These are phyloP conservation scores for Starmera pachycereana DNA, from an alignment of 805 yeast species.

Conservation along the genomic window DNA sequence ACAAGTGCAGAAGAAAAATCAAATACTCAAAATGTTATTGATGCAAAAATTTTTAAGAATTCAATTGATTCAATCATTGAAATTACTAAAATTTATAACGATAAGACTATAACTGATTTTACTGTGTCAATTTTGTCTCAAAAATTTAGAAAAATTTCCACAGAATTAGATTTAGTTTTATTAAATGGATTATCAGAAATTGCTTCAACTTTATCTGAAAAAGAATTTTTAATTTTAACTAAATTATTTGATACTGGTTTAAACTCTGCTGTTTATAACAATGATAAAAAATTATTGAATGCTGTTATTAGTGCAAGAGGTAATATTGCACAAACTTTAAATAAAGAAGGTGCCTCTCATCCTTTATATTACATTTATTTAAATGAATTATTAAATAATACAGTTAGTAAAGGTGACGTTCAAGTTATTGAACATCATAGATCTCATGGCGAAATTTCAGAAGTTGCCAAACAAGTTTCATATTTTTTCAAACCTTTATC, in stretches of 20 bases:
- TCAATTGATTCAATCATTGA: slow-evolving; percentile 59
- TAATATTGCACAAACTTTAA: slow-evolving; percentile 26
- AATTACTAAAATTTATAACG: slow-evolving; percentile 56
- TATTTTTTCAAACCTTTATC: slow-evolving; percentile 67
- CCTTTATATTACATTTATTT: slow-evolving; percentile 49
- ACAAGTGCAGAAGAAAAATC: slow-evolving; percentile 1
- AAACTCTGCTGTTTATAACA: slow-evolving; percentile 30
- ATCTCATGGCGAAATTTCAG: slow-evolving; percentile 60
- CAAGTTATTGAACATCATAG: slow-evolving; percentile 69
- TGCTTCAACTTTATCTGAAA: slow-evolving; percentile 48
- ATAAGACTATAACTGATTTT: slow-evolving; percentile 62
- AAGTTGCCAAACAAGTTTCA: slow-evolving; percentile 60
- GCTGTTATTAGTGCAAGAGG: slow-evolving; percentile 42
- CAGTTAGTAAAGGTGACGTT: slow-evolving; percentile 73
- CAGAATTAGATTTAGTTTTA: slow-evolving; percentile 43
- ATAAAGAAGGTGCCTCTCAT: slow-evolving; percentile 19
- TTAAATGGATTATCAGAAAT: slow-evolving; percentile 54
- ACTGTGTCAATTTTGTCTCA: slow-evolving; percentile 78
- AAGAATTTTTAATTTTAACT: slow-evolving; percentile 57
- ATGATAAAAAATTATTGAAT: slow-evolving; percentile 26
- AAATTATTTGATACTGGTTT: slow-evolving; percentile 45
- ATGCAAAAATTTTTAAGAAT: slow-evolving; percentile 40
- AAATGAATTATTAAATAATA: slow-evolving; percentile 52
- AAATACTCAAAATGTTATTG: not conserved
- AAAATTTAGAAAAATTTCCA: slow-evolving; percentile 42